A percentile compares a stretch with the other conserved stretches of the same genome.
Evolutionary conservation across 306 rosid genomes (phyloP).

Genomic region (Vicia villosa): DNA sequence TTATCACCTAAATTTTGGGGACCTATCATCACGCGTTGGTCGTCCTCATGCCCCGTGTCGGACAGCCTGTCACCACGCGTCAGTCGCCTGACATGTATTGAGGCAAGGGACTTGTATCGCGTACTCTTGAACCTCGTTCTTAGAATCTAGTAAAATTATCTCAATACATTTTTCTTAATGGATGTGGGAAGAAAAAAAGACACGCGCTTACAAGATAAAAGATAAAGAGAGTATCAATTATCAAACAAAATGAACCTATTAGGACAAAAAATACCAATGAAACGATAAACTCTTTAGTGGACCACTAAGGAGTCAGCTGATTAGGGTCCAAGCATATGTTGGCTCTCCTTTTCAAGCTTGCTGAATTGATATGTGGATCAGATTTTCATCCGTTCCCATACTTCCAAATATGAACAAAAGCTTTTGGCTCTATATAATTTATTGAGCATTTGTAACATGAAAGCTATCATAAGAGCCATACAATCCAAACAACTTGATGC

Average conservation of each 20-base stretch:
- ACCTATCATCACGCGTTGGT: too few relatives aligned
- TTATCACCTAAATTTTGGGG: too few relatives aligned
- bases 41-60: too few relatives aligned
- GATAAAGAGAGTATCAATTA: too few relatives aligned
- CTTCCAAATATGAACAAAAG: slow-evolving; percentile 12
- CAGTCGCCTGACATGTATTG: too few relatives aligned
- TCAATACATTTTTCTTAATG: too few relatives aligned
- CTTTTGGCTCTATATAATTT: neutral
- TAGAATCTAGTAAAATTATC: too few relatives aligned
- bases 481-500: neutral
- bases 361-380: slow-evolving; percentile 24
- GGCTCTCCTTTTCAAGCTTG: neutral
- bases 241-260: neutral
- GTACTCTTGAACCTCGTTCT: too few relatives aligned
- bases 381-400: slow-evolving; percentile 8
- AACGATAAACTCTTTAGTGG: slow-evolving; percentile 4
- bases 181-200: too few relatives aligned
- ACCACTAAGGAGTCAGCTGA: slow-evolving; percentile 5
- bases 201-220: too few relatives aligned
- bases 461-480: neutral
- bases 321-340: neutral
- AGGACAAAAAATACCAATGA: neutral
- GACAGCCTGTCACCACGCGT: too few relatives aligned
- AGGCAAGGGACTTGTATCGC: too few relatives aligned
- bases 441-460: neutral